Evolutionary conservation across 2,329 filamentous ascomycete species (phyloP).

Genomic region (Aureobasidium sp.): DNA sequence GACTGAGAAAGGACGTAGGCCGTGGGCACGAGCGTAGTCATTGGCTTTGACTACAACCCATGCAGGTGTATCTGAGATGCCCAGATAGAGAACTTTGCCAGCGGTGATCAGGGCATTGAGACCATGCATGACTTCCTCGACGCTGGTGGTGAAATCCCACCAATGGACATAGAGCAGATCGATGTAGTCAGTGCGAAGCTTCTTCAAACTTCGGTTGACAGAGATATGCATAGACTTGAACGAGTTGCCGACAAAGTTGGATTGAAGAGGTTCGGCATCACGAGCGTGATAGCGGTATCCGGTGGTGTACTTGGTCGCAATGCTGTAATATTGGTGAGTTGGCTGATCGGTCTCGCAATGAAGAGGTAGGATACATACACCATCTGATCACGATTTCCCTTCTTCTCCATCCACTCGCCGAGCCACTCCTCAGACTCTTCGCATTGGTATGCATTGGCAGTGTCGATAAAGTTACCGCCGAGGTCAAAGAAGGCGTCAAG

Average conservation of each 20-base stretch:
- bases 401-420: conserved; percentile 37
- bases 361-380: conserved; percentile 20
- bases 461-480: conserved; percentile 70
- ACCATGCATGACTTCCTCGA: conserved; percentile 39
- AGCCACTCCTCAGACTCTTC: conserved; percentile 38
- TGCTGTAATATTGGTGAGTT: conserved; percentile 21
- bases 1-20: conserved; percentile 33
- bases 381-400: conserved; percentile 34
- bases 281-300: conserved; percentile 23
- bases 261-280: conserved; percentile 12
- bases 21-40: conserved; percentile 35
- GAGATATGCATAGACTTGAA: conserved; percentile 39
- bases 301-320: conserved; percentile 36
- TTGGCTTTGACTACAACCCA: conserved; percentile 29
- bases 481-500: conserved; percentile 60
- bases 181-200: conserved; percentile 57
- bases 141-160: conserved; percentile 37
- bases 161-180: conserved; percentile 46
- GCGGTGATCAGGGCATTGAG: conserved; percentile 36
- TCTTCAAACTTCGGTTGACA: conserved; percentile 26
- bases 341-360: background rate
- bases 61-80: conserved; percentile 39
- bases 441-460: conserved; percentile 35
- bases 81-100: conserved; percentile 40
- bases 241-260: conserved; percentile 31